Base-by-base conservation (phyloP, 2,329 filamentous ascomycete genomes). In the Penicillium italicum region DNA sequence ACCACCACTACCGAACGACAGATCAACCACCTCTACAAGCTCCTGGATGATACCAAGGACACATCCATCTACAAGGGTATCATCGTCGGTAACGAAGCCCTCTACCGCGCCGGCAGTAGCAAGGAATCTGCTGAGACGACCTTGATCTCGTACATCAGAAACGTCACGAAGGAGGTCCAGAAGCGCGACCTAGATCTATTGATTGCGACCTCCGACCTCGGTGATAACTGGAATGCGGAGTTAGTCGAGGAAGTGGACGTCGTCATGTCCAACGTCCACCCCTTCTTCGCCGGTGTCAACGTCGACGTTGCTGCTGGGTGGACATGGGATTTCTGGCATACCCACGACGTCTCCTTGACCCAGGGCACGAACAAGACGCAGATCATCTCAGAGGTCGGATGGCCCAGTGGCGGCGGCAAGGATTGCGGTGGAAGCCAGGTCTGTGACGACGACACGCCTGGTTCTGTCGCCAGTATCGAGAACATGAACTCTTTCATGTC, bases 221-320 rank as follows among this genome's bases (percentile, higher is more conserved):
- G 93, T 26, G 87, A 94, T 66, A 88, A 93, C 66, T 97, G 93
- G 93, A 87, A 85, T 3, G 68, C 80, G 0, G 78, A 80, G 2
- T 82, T 97, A 18, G 89, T 88, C 0, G 65, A 76, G 4, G 80
- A 85, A 49, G 89, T 90, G 40, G 92, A 97, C 72, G 86, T 90
- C 66, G 86, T 97, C 74, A 97, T 97, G 92, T 88, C 90, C 64
- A 97, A 97, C 70, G 90, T 97, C 52, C 94, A 97, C 70, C 93
- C 94, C 0, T 97, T 97, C 80, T 97, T 97, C 69, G 89, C 87
- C 0, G 93, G 93, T 44, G 85, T 90, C 12, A 77, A 82, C 0
- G 87, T 85, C 2, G 77, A 83, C 2, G 71, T 82, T 1, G 90
- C 91, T 0, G 87, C 91, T 0, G 76, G 71, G 8, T 97, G 93